Conservation (phyloP, 2,329 filamentous ascomycete species). For the Cercospora sp. region DNA sequence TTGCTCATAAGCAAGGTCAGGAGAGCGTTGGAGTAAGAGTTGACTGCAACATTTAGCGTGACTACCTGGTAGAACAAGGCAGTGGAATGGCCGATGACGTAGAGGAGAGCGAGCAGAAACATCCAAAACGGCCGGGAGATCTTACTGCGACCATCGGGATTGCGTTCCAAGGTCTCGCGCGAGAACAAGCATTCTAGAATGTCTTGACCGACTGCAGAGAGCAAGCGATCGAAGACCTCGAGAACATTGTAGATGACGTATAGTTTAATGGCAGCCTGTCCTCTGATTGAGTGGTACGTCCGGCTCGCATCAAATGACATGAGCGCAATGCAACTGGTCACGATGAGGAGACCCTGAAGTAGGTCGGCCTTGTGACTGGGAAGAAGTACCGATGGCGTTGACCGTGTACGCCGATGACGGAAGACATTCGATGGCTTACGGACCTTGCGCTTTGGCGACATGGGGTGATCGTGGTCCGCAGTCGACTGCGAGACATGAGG, state of each 20-base stretch:
- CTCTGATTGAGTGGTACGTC: constrained; percentile 97
- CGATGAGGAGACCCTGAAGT: constrained; percentile 83
- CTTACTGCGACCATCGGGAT: constrained; percentile 86
- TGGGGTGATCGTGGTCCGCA: background rate
- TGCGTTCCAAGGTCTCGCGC: constrained; percentile 84
- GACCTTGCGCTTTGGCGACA: constrained; percentile 19
- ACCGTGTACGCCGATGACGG: constrained; percentile 74
- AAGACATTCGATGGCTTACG: constrained; percentile 39
- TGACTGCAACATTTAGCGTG: constrained; percentile 95
- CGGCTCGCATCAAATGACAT: constrained; percentile 92
- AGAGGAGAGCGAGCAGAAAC: constrained; percentile 81
- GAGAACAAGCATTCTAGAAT: constrained; percentile 95
- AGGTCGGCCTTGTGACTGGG: constrained; percentile 94
- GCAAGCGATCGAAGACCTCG: constrained; percentile 84
- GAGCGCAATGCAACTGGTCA: constrained; percentile 79
- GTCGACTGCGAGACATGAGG: background rate
- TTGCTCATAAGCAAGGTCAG: constrained; percentile 92
- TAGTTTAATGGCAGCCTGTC: constrained; percentile 94
- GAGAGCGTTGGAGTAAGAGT: constrained; percentile 95
- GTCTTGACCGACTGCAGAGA: constrained; percentile 91
- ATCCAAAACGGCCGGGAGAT: constrained; percentile 85
- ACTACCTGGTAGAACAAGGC: constrained; percentile 97
- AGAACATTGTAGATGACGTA: constrained; percentile 99
- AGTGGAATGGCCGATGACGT: constrained; percentile 84
- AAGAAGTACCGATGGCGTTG: constrained; percentile 78